These are phyloP conservation scores for Peziza echinospora DNA, from an alignment of 495 filamentous ascomycete species.

Conservation along the genomic window DNA sequence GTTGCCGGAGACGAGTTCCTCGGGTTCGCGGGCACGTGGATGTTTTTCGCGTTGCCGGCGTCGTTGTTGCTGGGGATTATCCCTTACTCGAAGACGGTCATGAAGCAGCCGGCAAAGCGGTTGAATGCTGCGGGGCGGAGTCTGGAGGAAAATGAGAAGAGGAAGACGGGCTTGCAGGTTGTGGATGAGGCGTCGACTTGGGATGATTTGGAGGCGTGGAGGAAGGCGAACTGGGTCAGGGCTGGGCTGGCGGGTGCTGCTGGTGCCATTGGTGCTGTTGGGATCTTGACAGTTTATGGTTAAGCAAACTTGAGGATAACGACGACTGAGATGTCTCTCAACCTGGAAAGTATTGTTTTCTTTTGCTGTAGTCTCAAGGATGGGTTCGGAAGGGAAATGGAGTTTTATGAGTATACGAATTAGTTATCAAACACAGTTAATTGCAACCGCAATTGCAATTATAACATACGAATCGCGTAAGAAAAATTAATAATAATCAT, in stretches of 20 bases:
- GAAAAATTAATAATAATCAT: no score
- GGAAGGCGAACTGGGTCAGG: neutral
- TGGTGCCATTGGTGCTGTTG: neutral
- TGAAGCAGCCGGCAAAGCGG: conserved; percentile 5
- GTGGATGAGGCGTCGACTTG: conserved; percentile 2
- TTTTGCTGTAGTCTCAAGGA: no score
- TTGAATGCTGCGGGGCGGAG: conserved; percentile 8
- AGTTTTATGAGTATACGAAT: no score
- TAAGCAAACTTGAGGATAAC: no score
- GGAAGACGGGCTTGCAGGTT: conserved; percentile 15
- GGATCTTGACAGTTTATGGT: no score
- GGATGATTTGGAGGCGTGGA: conserved; percentile 7
- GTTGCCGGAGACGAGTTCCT: conserved; percentile 6
- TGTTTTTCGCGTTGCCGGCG: conserved; percentile 11
- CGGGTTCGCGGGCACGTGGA: conserved; percentile 5
- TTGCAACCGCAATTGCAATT: no score
- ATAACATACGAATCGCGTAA: no score
- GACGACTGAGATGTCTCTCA: no score
- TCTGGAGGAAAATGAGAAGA: conserved; percentile 3
- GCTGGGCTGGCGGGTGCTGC: conserved; percentile 3
- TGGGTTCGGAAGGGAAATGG: no score
- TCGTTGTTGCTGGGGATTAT: conserved; percentile 8
- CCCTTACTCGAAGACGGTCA: conserved; percentile 10
- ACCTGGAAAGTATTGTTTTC: no score
- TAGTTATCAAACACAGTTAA: no score